Evolutionary conservation across 805 yeast genomes (phyloP).

Genomic region (Sugiyamaella valdiviana): DNA sequence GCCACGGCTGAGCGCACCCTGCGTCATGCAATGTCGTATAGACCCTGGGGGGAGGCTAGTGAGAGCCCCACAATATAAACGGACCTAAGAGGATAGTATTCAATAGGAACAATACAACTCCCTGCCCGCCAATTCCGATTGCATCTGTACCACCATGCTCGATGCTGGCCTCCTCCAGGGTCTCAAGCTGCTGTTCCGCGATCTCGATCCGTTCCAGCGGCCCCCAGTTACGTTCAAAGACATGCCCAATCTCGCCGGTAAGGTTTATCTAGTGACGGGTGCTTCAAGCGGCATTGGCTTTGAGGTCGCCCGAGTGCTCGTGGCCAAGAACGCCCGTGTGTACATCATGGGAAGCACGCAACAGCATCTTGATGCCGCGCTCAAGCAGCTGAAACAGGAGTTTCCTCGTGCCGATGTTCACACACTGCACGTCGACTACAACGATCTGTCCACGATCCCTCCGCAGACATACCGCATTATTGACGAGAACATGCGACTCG

Average conservation of each 20-base stretch:
- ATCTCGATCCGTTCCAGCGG: too few relatives aligned
- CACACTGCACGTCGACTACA: conserved; percentile 30
- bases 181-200: too few relatives aligned
- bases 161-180: too few relatives aligned
- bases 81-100: too few relatives aligned
- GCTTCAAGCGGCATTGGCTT: conserved; percentile 33
- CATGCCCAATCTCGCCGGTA: conserved; percentile 33
- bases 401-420: conserved; percentile 21
- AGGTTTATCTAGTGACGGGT: conserved; percentile 32
- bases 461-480: conserved; percentile 8
- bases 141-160: too few relatives aligned
- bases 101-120: too few relatives aligned
- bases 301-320: conserved; percentile 31
- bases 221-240: too few relatives aligned
- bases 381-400: conserved; percentile 27
- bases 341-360: conserved; percentile 34
- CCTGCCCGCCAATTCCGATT: too few relatives aligned
- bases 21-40: too few relatives aligned
- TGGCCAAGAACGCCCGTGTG: conserved; percentile 32
- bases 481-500: conserved; percentile 4
- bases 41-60: too few relatives aligned
- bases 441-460: conserved; percentile 8
- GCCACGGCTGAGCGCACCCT: too few relatives aligned
- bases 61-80: too few relatives aligned
- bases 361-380: conserved; percentile 29